These are phyloP conservation scores for Chalciporus chontae DNA, from an alignment of 768 basidiomycete genomes.

Conservation along the genomic window DNA sequence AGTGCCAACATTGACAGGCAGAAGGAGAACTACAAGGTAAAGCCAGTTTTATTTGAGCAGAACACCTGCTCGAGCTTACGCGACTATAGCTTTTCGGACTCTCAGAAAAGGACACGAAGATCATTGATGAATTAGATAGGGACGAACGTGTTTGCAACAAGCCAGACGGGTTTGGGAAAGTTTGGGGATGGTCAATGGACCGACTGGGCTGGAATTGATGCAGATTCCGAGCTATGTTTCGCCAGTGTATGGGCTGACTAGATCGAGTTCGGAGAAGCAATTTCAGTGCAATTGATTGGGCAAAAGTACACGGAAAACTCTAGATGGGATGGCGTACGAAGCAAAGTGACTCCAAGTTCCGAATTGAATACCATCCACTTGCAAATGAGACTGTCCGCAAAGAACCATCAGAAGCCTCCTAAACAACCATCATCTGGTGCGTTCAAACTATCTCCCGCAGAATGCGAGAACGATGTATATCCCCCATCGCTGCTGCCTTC, in stretches of 20 bases:
- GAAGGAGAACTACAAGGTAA: conserved; percentile 22
- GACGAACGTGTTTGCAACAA: conserved; percentile 39
- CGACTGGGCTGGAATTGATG: conserved; percentile 36
- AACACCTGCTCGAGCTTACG: background rate
- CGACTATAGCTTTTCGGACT: conserved; percentile 34
- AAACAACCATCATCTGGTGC: conserved; percentile 13
- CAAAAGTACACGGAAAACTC: conserved; percentile 5
- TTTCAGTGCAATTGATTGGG: background rate
- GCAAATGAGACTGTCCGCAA: background rate
- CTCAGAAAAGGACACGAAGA: conserved; percentile 36
- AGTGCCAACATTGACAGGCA: conserved; percentile 21
- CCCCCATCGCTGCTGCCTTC: conserved; percentile 6
- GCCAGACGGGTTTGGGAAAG: conserved; percentile 31
- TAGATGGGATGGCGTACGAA: conserved; percentile 1
- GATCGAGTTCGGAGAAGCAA: background rate
- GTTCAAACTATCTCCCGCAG: background rate
- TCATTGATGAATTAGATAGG: conserved; percentile 39
- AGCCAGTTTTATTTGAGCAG: background rate
- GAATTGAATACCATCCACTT: background rate
- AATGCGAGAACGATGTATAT: conserved; percentile 4
- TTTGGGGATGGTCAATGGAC: conserved; percentile 39
- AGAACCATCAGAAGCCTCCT: conserved; percentile 14
- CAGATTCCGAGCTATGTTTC: background rate
- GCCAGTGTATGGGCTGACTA: background rate
- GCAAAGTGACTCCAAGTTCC: background rate